These are phyloP conservation scores for Whalleya microplaca DNA, from an alignment of 2,329 filamentous ascomycete genomes.

Conservation along the genomic window DNA sequence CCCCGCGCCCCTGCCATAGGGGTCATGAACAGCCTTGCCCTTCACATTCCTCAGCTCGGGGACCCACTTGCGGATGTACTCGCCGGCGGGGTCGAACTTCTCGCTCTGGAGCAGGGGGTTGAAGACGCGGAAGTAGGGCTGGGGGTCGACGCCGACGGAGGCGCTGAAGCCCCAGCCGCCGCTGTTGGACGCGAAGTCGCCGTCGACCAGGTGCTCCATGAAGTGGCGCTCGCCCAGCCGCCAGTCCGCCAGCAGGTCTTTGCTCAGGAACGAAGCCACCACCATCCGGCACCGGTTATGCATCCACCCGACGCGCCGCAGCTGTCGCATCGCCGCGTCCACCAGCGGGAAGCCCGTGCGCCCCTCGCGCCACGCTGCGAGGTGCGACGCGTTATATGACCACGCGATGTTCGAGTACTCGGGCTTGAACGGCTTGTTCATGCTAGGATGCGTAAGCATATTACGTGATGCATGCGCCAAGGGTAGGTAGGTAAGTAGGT, in stretches of 20 bases:
- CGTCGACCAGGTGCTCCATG: conserved; percentile 79
- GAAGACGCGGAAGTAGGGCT: conserved; percentile 91
- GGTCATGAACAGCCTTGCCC: conserved; percentile 78
- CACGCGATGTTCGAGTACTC: conserved; percentile 82
- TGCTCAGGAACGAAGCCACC: conserved; percentile 77
- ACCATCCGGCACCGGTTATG: conserved; percentile 88
- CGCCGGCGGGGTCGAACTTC: conserved; percentile 78
- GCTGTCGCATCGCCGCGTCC: conserved; percentile 83
- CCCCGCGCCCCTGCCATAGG: conserved; percentile 68
- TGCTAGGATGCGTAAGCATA: conserved; percentile 40
- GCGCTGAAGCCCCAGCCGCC: conserved; percentile 59
- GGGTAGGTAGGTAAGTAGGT: neutral
- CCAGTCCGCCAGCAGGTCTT: conserved; percentile 84
- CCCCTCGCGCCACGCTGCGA: conserved; percentile 75
- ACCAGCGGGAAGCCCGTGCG: conserved; percentile 81
- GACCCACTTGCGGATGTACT: conserved; percentile 83
- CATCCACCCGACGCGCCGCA: conserved; percentile 72
- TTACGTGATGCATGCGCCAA: neutral
- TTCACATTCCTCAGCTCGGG: conserved; percentile 69
- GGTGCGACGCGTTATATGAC: conserved; percentile 73
- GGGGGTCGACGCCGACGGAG: conserved; percentile 70
- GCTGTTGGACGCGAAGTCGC: conserved; percentile 80
- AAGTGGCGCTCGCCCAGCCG: conserved; percentile 80
- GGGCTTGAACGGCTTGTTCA: conserved; percentile 72
- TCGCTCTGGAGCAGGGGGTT: conserved; percentile 84